Evolutionary conservation across 176 grass and related monocot species (phyloP), one percentile per base, ranked within the genome.

Genomic region (Musa itinerans): DNA sequence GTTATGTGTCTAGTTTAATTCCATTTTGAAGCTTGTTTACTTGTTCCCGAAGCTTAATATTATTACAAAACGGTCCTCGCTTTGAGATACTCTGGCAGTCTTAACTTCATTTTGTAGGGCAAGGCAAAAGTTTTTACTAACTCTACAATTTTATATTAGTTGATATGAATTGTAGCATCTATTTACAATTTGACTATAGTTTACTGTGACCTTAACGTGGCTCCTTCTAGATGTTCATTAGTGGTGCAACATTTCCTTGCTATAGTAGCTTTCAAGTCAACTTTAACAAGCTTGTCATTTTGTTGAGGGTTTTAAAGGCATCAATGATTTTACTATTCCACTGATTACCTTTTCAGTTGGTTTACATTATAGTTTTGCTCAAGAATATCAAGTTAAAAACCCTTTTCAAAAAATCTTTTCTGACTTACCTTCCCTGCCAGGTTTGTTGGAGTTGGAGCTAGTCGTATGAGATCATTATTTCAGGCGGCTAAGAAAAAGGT

Each of bases 401-500:
- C 7, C 26, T 48, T 76, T 43, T 43, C 34, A 6, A 21, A 10
- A 11, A 17, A 11, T 63, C 51, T 81, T 66, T 81, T 82, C 58
- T 65, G 15, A 9, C 72, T 59, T 72, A 57, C 61, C 15, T 79
- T 15, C 86, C 26, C 55, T 92, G 55, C 53, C 73, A 99, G 96
- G 96, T 99, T 99, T 92, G 96, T 99, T 76, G 96, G 96, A 76
- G 96, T 99, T 79, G 96, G 96, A 81, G 96, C 96, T 72, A 86
- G 89, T 67, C 88, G 96, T 74, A 91, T 99, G 17, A 95, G 96
- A 49, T 94, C 96, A 49, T 77, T 99, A 74, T 99, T 99, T 92
- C 96, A 99, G 81, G 89, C 86, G 71, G 96, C 96, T 77, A 99
- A 99, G 86, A 99, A 95, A 83, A 99, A 95, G 86, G 96, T 99